phyloP scores from a whole-genome alignment of 116 monocot species.

The Posidonia oceanica region DNA sequence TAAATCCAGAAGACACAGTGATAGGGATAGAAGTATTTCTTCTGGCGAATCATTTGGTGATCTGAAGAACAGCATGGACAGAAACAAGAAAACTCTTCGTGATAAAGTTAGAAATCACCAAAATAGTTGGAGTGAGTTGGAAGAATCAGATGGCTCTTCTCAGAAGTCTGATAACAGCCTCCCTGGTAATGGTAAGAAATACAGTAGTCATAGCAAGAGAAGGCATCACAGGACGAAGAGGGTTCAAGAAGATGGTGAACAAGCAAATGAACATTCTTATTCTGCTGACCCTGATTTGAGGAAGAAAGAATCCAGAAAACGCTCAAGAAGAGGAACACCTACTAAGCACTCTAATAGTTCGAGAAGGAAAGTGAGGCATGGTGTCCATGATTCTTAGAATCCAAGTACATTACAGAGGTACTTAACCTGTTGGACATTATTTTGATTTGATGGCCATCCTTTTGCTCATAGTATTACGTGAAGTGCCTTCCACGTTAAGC shows the following conservation, averaged over 20 bases:
- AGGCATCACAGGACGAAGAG: not conserved
- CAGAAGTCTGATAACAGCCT: not conserved
- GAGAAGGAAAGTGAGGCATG: not conserved
- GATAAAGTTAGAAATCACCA: not conserved
- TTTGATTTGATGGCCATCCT: too few species aligned
- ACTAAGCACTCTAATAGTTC: not conserved
- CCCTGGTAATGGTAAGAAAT: not conserved
- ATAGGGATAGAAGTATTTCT: not conserved
- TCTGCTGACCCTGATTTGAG: not conserved
- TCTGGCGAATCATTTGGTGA: conserved; percentile 5
- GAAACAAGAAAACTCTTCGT: not conserved
- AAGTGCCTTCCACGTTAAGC: too few species aligned
- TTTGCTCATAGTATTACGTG: too few species aligned
- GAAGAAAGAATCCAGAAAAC: not conserved
- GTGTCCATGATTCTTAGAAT: too few species aligned
- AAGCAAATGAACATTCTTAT: not conserved
- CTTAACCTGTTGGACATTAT: too few species aligned
- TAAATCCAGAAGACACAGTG: conserved; percentile 1
- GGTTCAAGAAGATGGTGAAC: not conserved
- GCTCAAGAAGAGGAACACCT: conserved; percentile 3
- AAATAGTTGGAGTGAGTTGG: not conserved
- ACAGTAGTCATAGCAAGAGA: not conserved
- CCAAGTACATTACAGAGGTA: too few species aligned
- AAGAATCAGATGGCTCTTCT: conserved; percentile 3
- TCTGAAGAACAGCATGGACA: not conserved